Conservation (phyloP, 352 stramenopile genomes). For the Peronospora tabacina region DNA sequence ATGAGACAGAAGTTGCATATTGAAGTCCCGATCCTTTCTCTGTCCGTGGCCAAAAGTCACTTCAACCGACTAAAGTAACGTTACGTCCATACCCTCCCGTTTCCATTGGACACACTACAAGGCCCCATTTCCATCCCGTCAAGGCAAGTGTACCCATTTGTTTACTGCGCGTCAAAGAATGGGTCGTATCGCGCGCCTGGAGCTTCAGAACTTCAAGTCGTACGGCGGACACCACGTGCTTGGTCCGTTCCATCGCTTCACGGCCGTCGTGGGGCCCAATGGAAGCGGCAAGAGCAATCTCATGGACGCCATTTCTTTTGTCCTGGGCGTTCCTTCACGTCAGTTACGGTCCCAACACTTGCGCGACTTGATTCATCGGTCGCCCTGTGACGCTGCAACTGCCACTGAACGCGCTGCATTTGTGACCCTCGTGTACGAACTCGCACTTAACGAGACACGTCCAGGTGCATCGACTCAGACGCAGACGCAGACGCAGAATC, state of each 20-base stretch:
- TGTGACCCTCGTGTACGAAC: slow-evolving; percentile 93
- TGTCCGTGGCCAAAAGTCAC: too few species aligned
- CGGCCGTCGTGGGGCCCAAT: slow-evolving; percentile 96
- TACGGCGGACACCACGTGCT: slow-evolving; percentile 92
- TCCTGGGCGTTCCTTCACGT: slow-evolving; percentile 94
- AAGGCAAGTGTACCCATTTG: background rate
- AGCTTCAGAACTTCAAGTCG: slow-evolving; percentile 99
- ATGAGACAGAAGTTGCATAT: too few species aligned
- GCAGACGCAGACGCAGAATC: background rate
- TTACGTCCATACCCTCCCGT: too few species aligned
- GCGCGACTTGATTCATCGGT: slow-evolving; percentile 92
- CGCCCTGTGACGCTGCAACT: slow-evolving; percentile 37
- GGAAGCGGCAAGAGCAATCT: slow-evolving; percentile 91
- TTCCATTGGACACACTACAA: too few species aligned
- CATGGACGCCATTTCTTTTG: slow-evolving; percentile 97
- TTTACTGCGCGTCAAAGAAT: slow-evolving; percentile 23
- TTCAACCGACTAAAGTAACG: too few species aligned
- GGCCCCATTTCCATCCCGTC: too few species aligned
- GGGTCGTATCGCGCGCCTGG: slow-evolving; percentile 88
- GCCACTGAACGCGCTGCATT: slow-evolving; percentile 48
- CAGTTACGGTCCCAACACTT: slow-evolving; percentile 95
- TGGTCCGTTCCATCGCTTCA: slow-evolving; percentile 97
- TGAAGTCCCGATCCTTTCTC: too few species aligned
- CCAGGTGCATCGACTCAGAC: slow-evolving; percentile 1
- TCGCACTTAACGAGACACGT: slow-evolving; percentile 52